Base-by-base conservation (phyloP, 1,284 basidiomycete species). In the Leccinum subspadiceum region DNA sequence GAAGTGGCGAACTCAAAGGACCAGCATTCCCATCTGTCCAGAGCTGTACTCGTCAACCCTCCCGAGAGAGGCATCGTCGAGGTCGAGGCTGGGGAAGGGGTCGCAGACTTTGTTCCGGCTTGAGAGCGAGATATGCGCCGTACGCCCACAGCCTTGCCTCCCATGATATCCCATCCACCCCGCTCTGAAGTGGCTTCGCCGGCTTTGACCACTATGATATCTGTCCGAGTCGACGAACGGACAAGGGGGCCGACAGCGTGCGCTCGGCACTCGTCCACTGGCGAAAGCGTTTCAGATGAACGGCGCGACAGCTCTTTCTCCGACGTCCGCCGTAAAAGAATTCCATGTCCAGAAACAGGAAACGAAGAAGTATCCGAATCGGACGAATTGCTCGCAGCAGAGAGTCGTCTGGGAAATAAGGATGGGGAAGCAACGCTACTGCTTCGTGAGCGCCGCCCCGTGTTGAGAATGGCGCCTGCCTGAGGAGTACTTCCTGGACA, bases 21-120 rank as follows among this genome's bases (percentile, higher is more conserved):
- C 90, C 90, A 93, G 33, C 89, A 68, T 66, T 93, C 90, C 91
- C 90, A 93, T 59, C 90, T 78, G 62, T 92, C 87, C 53, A 93
- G 72, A 22, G 85, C 84, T 13, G 86, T 79, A 17, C 75, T 68
- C 24, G 86, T 84, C 58, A 92, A 71, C 5, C 87, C 87, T 17
- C 44, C 41, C 9, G 76, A 69, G 2, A 69, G 66, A 26, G 69
- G 67, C 20, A 48, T 66, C 56, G 61, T 55, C 62, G 58, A 62
- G 29, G 41, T 64, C 39, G 39, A 41, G n/a, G 39, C 17, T 65
- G 53, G 64, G 53, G 62, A 60, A 17, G 65, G 58, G 41, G 17
- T 58, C 26, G 50, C 51, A 39, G 68, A 65, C 57, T 72, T 76
- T 22, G 64, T 68, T 56, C 70, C 74, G 46, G 73, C 67, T 52